These are phyloP conservation scores for Cyclostephanos invisitatus DNA, from an alignment of 108 stramenopile species.

Conservation along the genomic window DNA sequence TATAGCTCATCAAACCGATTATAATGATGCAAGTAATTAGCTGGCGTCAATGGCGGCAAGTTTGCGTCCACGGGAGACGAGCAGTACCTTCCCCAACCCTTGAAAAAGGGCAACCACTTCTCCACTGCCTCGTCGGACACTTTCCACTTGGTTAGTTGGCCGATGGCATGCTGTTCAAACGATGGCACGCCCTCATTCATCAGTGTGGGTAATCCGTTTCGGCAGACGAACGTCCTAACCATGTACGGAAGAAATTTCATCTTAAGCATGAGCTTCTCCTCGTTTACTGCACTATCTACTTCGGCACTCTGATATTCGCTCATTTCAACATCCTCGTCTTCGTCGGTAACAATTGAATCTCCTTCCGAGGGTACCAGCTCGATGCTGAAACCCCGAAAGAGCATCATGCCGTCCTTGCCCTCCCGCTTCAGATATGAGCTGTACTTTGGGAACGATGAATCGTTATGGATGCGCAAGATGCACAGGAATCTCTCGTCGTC, in stretches of 20 bases:
- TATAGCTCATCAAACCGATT: constrained; percentile 55
- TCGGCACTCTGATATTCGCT: not conserved
- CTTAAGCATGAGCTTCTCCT: constrained; percentile 74
- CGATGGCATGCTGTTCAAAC: constrained; percentile 53
- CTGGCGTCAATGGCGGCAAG: constrained; percentile 47
- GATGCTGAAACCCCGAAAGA: constrained; percentile 82
- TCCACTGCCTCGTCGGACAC: constrained; percentile 57
- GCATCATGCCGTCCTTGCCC: constrained; percentile 50
- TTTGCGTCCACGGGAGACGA: constrained; percentile 25
- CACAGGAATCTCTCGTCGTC: constrained; percentile 50
- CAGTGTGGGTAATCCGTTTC: constrained; percentile 68
- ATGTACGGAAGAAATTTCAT: constrained; percentile 91
- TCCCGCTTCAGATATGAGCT: constrained; percentile 26
- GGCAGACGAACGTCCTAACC: constrained; percentile 82
- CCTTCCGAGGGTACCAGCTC: constrained; percentile 49
- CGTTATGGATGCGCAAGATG: constrained; percentile 67
- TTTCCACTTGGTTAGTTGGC: constrained; percentile 63
- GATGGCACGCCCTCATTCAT: constrained; percentile 42
- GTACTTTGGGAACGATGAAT: constrained; percentile 65
- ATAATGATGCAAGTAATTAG: constrained; percentile 58
- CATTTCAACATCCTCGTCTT: not conserved
- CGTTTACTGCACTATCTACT: constrained; percentile 1
- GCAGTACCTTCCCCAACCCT: constrained; percentile 66
- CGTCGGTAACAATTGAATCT: not conserved
- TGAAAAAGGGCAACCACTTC: constrained; percentile 70